Evolutionary conservation across 257 asterid species (phyloP).

Genomic region (Forsythia viridissima): DNA sequence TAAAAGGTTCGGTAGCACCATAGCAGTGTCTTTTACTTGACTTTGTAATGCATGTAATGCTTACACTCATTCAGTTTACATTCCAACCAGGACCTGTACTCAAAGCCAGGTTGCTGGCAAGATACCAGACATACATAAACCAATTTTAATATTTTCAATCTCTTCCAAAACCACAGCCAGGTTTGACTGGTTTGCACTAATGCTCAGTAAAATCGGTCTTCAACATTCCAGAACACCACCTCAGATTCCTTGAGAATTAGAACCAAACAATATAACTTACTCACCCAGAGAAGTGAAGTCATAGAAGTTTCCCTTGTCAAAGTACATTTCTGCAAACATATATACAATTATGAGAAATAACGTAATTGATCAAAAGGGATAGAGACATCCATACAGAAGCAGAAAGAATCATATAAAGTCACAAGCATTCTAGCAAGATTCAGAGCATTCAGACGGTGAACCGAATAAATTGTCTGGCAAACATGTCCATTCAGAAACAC

Average conservation of each 20-base stretch:
- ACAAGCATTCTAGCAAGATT: background rate
- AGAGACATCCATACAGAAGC: background rate
- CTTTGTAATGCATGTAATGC: background rate
- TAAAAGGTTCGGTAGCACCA: background rate
- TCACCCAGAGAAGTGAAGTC: constrained; percentile 70
- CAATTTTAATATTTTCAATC: background rate
- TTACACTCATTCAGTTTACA: background rate
- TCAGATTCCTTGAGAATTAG: constrained; percentile 17
- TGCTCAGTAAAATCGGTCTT: background rate
- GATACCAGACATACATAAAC: background rate
- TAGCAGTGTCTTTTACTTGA: background rate
- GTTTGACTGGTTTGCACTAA: background rate
- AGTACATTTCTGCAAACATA: constrained; percentile 55
- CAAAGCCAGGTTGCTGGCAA: background rate
- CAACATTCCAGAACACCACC: background rate
- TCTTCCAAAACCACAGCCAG: background rate
- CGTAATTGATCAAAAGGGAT: background rate
- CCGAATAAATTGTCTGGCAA: background rate
- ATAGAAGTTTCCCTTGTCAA: constrained; percentile 65
- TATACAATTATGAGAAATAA: background rate
- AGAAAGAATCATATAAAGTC: constrained; percentile 6
- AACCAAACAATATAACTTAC: constrained; percentile 21
- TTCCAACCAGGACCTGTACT: background rate
- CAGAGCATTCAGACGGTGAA: background rate
- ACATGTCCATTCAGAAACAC: background rate